Conservation (phyloP, 805 yeast genomes). For the Candida hispaniensis region DNA sequence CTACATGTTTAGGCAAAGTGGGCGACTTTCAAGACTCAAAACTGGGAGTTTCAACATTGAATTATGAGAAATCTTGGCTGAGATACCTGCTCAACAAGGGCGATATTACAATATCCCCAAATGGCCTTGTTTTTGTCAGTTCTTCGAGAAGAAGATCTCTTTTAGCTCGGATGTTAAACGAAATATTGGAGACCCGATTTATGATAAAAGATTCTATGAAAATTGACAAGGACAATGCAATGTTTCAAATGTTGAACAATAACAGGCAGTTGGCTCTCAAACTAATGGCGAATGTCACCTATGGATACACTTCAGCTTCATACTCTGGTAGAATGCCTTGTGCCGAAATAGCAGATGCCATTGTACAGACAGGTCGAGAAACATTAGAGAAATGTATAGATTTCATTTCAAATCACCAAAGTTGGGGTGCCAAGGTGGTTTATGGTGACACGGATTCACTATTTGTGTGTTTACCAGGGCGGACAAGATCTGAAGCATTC, state of each 20-base stretch:
- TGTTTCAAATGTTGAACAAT: constrained; percentile 43
- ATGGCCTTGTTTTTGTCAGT: constrained; percentile 73
- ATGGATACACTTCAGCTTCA: constrained; percentile 91
- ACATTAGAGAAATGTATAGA: constrained; percentile 61
- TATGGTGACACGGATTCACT: constrained; percentile 96
- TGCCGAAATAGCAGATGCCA: constrained; percentile 87
- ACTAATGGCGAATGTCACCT: constrained; percentile 86
- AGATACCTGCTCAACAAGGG: constrained; percentile 36
- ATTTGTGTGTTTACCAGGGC: constrained; percentile 84
- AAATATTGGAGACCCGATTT: constrained; percentile 67
- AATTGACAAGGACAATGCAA: constrained; percentile 25
- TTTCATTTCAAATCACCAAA: constrained; percentile 45
- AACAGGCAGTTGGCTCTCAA: constrained; percentile 81
- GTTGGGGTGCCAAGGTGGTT: constrained; percentile 85
- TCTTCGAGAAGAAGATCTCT: constrained; percentile 55
- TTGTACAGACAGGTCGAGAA: constrained; percentile 86
- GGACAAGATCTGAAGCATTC: constrained; percentile 67
- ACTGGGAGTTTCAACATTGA: constrained; percentile 33
- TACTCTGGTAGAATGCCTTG: constrained; percentile 97
- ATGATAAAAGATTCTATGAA: constrained; percentile 70
- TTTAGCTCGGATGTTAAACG: constrained; percentile 74
- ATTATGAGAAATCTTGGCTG: constrained; percentile 47
- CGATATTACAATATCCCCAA: constrained; percentile 65
- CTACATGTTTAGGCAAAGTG: constrained; percentile 34
- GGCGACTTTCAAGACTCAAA: constrained; percentile 27